Evolutionary conservation across 495 filamentous ascomycete species (phyloP).

Genomic region (Aspergillus nanangensis): DNA sequence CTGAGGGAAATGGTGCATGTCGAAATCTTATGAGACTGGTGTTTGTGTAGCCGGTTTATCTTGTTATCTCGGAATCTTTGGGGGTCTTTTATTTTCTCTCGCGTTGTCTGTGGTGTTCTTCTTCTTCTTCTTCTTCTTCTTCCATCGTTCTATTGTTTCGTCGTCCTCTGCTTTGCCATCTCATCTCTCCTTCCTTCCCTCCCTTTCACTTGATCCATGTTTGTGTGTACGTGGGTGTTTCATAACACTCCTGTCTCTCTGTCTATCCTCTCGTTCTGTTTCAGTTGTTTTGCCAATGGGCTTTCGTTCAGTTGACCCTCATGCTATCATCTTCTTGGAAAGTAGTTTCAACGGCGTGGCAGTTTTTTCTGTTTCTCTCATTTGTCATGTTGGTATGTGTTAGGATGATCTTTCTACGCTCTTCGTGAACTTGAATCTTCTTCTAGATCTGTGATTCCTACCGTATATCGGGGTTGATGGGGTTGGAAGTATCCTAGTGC

Average conservation of each 20-base stretch:
- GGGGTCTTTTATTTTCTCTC: conserved; percentile 23
- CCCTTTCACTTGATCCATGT: conserved; percentile 8
- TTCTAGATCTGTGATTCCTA: conserved; percentile 1
- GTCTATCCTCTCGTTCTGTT: conserved; percentile 16
- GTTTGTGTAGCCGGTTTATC: conserved; percentile 37
- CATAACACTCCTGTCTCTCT: conserved; percentile 12
- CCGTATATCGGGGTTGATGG: conserved; percentile 4
- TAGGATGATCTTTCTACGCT: conserved; percentile 17
- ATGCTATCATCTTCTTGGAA: conserved; percentile 22
- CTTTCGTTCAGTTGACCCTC: conserved; percentile 10
- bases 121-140: conserved; percentile 15
- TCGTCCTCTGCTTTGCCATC: conserved; percentile 16
- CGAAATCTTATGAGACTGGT: conserved; percentile 36
- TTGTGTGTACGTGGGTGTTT: conserved; percentile 6
- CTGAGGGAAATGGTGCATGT: conserved; percentile 41
- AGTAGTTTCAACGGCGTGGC: conserved; percentile 22
- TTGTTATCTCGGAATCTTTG: conserved; percentile 43
- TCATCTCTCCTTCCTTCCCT: conserved; percentile 8
- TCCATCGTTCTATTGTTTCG: conserved; percentile 11
- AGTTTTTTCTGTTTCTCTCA: conserved; percentile 8
- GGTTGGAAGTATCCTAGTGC: too few relatives aligned
- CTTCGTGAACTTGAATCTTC: conserved; percentile 9
- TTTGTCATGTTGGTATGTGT: conserved; percentile 7
- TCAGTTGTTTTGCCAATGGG: conserved; percentile 6
- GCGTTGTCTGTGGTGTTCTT: conserved; percentile 24